These are phyloP conservation scores for Ottelia alismoides DNA, from an alignment of 106 monocot genomes.

Conservation along the genomic window DNA sequence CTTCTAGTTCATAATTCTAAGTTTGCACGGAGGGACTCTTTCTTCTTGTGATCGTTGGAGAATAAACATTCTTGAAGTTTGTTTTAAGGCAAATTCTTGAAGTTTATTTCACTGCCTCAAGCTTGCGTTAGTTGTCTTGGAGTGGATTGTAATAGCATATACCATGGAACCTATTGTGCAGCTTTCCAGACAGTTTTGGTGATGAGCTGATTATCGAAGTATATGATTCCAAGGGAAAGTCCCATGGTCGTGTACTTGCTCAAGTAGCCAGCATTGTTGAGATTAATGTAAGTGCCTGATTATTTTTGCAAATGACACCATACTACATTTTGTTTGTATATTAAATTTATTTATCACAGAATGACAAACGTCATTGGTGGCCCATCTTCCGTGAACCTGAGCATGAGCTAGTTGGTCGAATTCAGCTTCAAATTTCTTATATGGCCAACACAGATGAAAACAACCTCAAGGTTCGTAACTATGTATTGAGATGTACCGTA, in stretches of 20 bases:
- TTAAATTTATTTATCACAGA: constrained; percentile 19
- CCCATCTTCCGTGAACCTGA: constrained; percentile 67
- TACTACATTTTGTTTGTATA: not conserved
- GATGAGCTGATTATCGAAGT: constrained; percentile 73
- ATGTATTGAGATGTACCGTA: too few relatives aligned
- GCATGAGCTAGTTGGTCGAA: constrained; percentile 71
- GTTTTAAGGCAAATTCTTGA: too few relatives aligned
- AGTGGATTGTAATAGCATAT: too few relatives aligned
- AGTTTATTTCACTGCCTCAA: too few relatives aligned
- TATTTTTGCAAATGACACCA: too few relatives aligned
- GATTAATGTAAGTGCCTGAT: constrained; percentile 35
- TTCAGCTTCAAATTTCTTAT: constrained; percentile 61
- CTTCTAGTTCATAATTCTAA: too few relatives aligned
- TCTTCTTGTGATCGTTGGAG: constrained; percentile 74
- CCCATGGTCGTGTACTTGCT: constrained; percentile 50
- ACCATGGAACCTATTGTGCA: too few relatives aligned
- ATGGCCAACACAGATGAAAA: constrained; percentile 56
- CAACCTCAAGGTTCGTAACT: too few relatives aligned
- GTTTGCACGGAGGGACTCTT: constrained; percentile 64
- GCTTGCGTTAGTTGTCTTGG: too few relatives aligned
- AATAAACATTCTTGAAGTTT: not conserved
- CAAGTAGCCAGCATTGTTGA: too few relatives aligned
- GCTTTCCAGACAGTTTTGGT: constrained; percentile 94
- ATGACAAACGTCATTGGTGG: constrained; percentile 77
- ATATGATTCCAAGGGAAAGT: constrained; percentile 64